A percentile compares a stretch with the other conserved stretches of the same genome.
Evolutionary conservation across 352 stramenopile species (phyloP).

Genomic region (Phytophthora uliginosa): DNA sequence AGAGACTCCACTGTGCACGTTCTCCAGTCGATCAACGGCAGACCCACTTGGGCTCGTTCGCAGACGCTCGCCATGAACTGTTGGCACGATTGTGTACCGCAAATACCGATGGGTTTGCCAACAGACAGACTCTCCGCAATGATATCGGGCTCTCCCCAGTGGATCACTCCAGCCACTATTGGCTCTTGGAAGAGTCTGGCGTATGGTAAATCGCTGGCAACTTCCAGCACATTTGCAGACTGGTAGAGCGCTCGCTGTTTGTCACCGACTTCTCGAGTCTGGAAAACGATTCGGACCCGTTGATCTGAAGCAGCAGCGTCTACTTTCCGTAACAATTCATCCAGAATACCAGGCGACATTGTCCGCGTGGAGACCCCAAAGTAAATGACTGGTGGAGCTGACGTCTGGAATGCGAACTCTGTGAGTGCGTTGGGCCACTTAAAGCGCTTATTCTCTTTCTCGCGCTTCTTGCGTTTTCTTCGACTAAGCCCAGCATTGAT

Average conservation of each 20-base stretch:
- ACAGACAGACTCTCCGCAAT: constrained; percentile 79
- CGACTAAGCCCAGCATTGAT: constrained; percentile 25
- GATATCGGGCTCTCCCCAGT: constrained; percentile 79
- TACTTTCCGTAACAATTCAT: constrained; percentile 47
- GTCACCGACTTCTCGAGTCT: constrained; percentile 42
- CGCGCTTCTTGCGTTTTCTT: constrained; percentile 19
- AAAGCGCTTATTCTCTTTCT: constrained; percentile 32
- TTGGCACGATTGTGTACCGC: constrained; percentile 90
- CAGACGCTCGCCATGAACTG: constrained; percentile 83
- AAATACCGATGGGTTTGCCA: constrained; percentile 87
- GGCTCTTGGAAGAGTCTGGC: constrained; percentile 82
- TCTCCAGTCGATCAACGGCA: constrained; percentile 63
- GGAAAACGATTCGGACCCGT: constrained; percentile 60
- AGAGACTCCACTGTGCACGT: constrained; percentile 69
- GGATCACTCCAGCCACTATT: constrained; percentile 76
- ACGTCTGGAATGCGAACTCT: constrained; percentile 30
- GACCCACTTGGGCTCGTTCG: constrained; percentile 65
- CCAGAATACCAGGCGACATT: constrained; percentile 37
- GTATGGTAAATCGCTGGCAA: constrained; percentile 56
- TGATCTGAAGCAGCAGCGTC: constrained; percentile 31
- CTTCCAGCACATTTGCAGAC: constrained; percentile 35
- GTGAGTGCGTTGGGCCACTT: constrained; percentile 17
- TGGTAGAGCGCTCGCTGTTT: constrained; percentile 18
- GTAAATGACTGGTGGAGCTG: constrained; percentile 44
- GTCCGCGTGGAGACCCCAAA: constrained; percentile 49